These are phyloP conservation scores for Rhodotorula sphaerocarpa DNA, from an alignment of 768 basidiomycete species.

Conservation along the genomic window DNA sequence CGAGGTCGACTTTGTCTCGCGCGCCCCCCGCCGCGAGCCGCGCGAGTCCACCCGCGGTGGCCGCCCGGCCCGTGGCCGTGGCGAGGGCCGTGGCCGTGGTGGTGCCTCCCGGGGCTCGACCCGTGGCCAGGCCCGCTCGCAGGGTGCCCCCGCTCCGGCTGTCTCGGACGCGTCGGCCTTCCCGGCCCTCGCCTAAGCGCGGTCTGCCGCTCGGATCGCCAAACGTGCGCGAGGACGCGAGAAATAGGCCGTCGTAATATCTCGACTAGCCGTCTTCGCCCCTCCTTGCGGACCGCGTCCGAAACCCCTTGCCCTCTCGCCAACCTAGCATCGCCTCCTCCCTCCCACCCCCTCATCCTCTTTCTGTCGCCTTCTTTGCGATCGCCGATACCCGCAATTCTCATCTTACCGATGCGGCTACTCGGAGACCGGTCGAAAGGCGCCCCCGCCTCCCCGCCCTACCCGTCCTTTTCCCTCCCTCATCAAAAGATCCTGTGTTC, in stretches of 20 bases:
- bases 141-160: conserved; percentile 15
- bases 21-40: conserved; percentile 59
- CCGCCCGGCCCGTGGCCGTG: conserved; percentile 54
- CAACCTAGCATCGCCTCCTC: not conserved
- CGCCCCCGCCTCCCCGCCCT: not conserved
- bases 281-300: not conserved
- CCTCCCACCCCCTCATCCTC: not conserved
- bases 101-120: conserved; percentile 27
- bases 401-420: not conserved
- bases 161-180: conserved; percentile 39
- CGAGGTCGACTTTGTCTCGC: conserved; percentile 89
- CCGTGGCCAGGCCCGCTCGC: conserved; percentile 14
- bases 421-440: not conserved
- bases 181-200: conserved; percentile 40
- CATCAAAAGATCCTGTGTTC: not conserved
- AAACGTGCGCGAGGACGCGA: no score
- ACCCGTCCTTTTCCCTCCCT: not conserved
- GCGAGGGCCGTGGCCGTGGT: conserved; percentile 48
- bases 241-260: no score
- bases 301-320: not conserved
- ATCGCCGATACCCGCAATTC: not conserved
- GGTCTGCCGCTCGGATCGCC: not conserved
- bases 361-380: not conserved
- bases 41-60: conserved; percentile 42
- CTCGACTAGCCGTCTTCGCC: no score